phyloP scores from a whole-genome alignment of 208 protist genomes.

The Eutreptiella sp. region DNA sequence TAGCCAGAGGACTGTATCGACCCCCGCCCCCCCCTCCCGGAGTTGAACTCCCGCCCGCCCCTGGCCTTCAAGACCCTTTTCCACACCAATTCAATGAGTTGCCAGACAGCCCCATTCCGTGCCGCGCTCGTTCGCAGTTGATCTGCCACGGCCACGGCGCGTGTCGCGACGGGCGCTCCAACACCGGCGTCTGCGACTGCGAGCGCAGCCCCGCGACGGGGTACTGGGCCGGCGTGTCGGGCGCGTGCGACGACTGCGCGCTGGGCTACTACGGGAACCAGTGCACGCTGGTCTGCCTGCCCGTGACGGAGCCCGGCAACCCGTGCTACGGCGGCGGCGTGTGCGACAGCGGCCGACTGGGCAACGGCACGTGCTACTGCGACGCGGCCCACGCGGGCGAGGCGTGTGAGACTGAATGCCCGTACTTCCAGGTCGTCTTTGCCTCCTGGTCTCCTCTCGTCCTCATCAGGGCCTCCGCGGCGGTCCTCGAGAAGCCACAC shows the following conservation, averaged over 20 bases:
- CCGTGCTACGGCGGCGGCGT: not conserved
- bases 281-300: slow-evolving; percentile 37
- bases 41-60: too few relatives aligned
- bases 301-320: slow-evolving; percentile 17
- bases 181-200: slow-evolving; percentile 26
- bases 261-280: slow-evolving; percentile 45
- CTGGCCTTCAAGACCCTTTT: too few relatives aligned
- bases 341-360: slow-evolving; percentile 19
- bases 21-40: too few relatives aligned
- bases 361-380: slow-evolving; percentile 23
- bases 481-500: too few relatives aligned
- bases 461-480: too few relatives aligned
- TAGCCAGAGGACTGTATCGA: too few relatives aligned
- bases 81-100: too few relatives aligned
- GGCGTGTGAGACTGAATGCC: too few relatives aligned
- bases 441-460: too few relatives aligned
- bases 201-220: slow-evolving; percentile 23
- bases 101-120: too few relatives aligned
- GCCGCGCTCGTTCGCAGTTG: too few relatives aligned
- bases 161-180: slow-evolving; percentile 2
- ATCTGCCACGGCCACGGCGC: not conserved
- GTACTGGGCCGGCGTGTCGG: slow-evolving; percentile 26
- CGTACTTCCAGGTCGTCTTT: too few relatives aligned
- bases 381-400: not conserved
- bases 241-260: slow-evolving; percentile 40